phyloP scores from a whole-genome alignment of 768 basidiomycete species.

The Hygrocybe punicea region DNA sequence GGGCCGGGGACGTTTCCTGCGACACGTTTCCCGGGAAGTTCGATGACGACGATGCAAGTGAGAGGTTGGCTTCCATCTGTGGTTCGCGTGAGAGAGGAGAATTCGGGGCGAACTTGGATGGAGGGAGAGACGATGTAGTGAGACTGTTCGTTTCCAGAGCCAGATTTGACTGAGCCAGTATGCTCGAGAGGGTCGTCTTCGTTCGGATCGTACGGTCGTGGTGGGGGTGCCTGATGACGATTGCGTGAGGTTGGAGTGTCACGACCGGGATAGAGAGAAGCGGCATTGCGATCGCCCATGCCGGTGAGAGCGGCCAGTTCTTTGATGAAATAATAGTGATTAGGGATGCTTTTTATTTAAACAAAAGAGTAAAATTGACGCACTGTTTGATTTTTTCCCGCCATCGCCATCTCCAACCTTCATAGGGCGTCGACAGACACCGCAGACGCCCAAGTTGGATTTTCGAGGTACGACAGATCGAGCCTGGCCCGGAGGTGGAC shows the following conservation, averaged over 20 bases:
- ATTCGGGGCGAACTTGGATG: conserved; percentile 93
- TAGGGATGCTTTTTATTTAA: conserved; percentile 62
- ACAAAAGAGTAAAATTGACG: conserved; percentile 25
- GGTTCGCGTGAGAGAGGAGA: conserved; percentile 72
- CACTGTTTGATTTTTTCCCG: conserved; percentile 82
- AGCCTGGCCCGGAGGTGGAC: conserved; percentile 65
- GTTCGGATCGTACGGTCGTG: conserved; percentile 59
- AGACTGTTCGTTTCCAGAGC: conserved; percentile 42
- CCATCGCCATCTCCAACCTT: conserved; percentile 86
- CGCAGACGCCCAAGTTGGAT: conserved; percentile 89
- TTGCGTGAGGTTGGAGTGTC: conserved; percentile 51
- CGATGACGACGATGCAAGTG: conserved; percentile 87
- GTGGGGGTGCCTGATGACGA: conserved; percentile 30
- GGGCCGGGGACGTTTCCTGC: conserved; percentile 50
- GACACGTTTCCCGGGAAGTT: conserved; percentile 76
- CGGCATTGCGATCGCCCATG: conserved; percentile 61
- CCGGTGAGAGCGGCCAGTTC: conserved; percentile 94
- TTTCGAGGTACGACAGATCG: conserved; percentile 58
- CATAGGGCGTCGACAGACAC: conserved; percentile 96
- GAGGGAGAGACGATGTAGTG: conserved; percentile 85
- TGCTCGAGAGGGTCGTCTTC: conserved; percentile 85
- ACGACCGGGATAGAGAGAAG: conserved; percentile 65
- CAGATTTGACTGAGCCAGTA: conserved; percentile 47
- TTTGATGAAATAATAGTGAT: conserved; percentile 37
- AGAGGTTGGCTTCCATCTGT: conserved; percentile 72